Evolutionary conservation across 148 eudicot species (phyloP).

Genomic region (Diospyros lotus): DNA sequence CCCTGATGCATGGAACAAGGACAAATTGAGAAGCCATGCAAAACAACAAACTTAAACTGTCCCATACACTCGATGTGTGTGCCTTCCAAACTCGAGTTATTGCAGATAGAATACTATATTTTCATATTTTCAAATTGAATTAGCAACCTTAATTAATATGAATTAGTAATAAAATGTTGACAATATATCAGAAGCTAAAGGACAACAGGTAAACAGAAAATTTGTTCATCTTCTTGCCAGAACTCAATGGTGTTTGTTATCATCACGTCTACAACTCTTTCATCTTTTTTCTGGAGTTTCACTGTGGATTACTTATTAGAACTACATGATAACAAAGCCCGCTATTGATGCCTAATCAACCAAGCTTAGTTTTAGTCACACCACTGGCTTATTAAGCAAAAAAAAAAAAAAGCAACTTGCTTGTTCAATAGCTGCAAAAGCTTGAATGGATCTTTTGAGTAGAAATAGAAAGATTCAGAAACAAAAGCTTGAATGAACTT

Average conservation of each 20-base stretch:
- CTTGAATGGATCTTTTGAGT: too few relatives aligned
- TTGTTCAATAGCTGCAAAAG: too few relatives aligned
- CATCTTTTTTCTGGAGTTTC: too few relatives aligned
- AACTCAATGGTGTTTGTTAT: background rate
- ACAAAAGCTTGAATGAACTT: too few relatives aligned
- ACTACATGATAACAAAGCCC: too few relatives aligned
- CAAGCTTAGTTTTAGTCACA: too few relatives aligned
- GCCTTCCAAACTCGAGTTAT: background rate
- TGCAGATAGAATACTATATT: background rate
- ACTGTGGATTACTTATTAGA: too few relatives aligned
- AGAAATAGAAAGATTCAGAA: too few relatives aligned
- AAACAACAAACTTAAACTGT: background rate
- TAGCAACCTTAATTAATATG: background rate
- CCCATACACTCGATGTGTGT: background rate
- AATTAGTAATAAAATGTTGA: background rate
- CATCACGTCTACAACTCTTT: too few relatives aligned
- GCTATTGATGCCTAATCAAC: too few relatives aligned
- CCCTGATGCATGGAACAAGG: conserved; percentile 44
- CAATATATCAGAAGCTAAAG: background rate
- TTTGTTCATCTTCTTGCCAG: background rate
- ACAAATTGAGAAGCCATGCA: background rate
- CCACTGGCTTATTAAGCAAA: too few relatives aligned
- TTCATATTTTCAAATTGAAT: background rate
- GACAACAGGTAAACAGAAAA: background rate
- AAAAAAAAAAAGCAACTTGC: too few relatives aligned